Conservation (phyloP, 2,329 filamentous ascomycete species). For the Penicillium sp. region DNA sequence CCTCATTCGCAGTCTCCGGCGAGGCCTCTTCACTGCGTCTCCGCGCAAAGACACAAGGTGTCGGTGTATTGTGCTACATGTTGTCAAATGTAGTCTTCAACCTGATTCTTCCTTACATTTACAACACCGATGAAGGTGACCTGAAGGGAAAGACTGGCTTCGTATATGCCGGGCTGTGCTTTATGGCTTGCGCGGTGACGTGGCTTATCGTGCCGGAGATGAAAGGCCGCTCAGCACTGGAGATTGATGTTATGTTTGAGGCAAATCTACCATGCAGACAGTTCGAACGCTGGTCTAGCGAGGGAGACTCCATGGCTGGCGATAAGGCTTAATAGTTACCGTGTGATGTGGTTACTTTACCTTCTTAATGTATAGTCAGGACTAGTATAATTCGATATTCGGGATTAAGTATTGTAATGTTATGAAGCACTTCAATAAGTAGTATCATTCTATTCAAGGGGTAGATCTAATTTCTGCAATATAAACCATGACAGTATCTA, state of each 20-base stretch:
- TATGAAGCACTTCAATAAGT: neutral
- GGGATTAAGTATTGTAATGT: too few relatives aligned
- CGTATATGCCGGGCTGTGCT: conserved; percentile 39
- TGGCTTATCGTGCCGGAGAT: conserved; percentile 57
- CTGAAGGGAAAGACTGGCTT: conserved; percentile 46
- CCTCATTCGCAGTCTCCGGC: conserved; percentile 37
- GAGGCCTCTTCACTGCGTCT: conserved; percentile 39
- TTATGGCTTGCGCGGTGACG: conserved; percentile 33
- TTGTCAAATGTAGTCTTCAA: conserved; percentile 46
- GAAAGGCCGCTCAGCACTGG: conserved; percentile 48
- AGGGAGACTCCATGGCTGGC: neutral
- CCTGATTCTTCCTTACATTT: conserved; percentile 54
- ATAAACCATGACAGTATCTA: neutral
- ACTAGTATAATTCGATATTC: neutral
- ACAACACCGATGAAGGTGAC: conserved; percentile 49
- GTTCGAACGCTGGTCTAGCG: conserved; percentile 26
- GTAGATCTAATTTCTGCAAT: neutral
- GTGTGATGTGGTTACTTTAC: neutral
- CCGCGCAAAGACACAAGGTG: conserved; percentile 39
- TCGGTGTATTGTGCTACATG: conserved; percentile 46
- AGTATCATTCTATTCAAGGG: neutral
- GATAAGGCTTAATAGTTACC: neutral
- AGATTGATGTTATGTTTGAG: conserved; percentile 50
- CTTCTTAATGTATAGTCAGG: neutral
- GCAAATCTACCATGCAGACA: conserved; percentile 18